Conservation (phyloP, 352 stramenopile species). For the Globisporangium carolinianum region DNA sequence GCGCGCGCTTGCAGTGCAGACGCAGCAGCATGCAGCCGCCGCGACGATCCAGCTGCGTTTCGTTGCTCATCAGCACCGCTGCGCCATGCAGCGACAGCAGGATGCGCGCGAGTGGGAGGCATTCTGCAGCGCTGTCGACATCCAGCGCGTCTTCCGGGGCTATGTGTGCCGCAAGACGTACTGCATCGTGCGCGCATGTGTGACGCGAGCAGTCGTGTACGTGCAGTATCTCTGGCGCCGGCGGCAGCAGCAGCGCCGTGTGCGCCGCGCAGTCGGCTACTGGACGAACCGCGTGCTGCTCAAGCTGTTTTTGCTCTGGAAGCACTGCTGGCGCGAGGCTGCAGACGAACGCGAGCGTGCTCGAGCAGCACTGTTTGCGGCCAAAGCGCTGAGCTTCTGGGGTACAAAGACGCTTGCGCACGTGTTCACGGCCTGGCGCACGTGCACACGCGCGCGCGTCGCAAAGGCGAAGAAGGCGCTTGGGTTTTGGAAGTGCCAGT, state of each 20-base stretch:
- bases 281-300: constrained; percentile 51
- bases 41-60: constrained; percentile 41
- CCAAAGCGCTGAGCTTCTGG: constrained; percentile 62
- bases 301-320: constrained; percentile 54
- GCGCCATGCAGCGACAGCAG: constrained; percentile 16
- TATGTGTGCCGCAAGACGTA: constrained; percentile 35
- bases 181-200: constrained; percentile 23
- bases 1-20: constrained; percentile 10
- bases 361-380: constrained; percentile 20
- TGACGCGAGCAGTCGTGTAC: constrained; percentile 32
- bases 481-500: constrained; percentile 63
- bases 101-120: constrained; percentile 29
- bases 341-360: constrained; percentile 19
- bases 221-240: constrained; percentile 61
- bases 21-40: constrained; percentile 21
- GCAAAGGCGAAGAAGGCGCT: constrained; percentile 48
- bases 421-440: constrained; percentile 43
- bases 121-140: constrained; percentile 50
- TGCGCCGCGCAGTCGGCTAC: constrained; percentile 44
- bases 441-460: constrained; percentile 28
- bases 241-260: constrained; percentile 30
- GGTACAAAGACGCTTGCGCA: constrained; percentile 34
- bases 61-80: constrained; percentile 17
- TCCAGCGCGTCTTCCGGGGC: constrained; percentile 48
- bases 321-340: constrained; percentile 13